Evolutionary conservation across 306 rosid genomes (phyloP).

Genomic region (Castanea crenata): DNA sequence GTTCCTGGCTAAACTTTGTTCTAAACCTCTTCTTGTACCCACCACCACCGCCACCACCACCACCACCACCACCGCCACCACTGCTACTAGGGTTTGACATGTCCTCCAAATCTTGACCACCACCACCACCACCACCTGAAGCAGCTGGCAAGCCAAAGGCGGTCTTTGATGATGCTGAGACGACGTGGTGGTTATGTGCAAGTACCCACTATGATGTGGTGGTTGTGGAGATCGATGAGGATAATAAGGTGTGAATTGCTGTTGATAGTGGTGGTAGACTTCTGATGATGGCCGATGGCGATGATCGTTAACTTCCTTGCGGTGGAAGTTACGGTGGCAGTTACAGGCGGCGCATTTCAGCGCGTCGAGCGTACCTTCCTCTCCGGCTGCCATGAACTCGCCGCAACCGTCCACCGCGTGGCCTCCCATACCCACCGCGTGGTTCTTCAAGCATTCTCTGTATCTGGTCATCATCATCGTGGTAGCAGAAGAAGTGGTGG

Average conservation of each 20-base stretch:
- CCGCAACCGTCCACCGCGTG: slow-evolving; percentile 87
- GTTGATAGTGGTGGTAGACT: slow-evolving; percentile 27
- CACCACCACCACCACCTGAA: slow-evolving; percentile 35
- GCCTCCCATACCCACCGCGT: slow-evolving; percentile 63
- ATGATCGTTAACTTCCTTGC: slow-evolving; percentile 45
- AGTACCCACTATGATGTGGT: slow-evolving; percentile 43
- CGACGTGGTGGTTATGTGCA: slow-evolving; percentile 37
- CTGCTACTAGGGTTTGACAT: slow-evolving; percentile 76
- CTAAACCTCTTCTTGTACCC: slow-evolving; percentile 62
- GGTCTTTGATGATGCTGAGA: slow-evolving; percentile 34
- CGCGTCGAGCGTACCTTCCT: slow-evolving; percentile 70
- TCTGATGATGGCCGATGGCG: slow-evolving; percentile 16
- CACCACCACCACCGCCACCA: slow-evolving; percentile 53
- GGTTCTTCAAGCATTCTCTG: slow-evolving; percentile 83
- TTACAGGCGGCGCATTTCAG: slow-evolving; percentile 86
- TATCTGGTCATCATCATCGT: slow-evolving; percentile 33
- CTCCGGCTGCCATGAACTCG: slow-evolving; percentile 79
- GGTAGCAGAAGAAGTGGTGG: no score
- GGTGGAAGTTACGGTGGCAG: slow-evolving; percentile 94
- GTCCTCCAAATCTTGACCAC: slow-evolving; percentile 59
- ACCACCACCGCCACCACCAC: slow-evolving; percentile 57
- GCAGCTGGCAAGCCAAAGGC: slow-evolving; percentile 51
- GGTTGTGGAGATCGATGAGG: slow-evolving; percentile 31
- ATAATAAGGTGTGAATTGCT: slow-evolving; percentile 49
- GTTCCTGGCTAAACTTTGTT: slow-evolving; percentile 73